Conservation (phyloP, 306 rosid genomes). For the Lablab purpureus region DNA sequence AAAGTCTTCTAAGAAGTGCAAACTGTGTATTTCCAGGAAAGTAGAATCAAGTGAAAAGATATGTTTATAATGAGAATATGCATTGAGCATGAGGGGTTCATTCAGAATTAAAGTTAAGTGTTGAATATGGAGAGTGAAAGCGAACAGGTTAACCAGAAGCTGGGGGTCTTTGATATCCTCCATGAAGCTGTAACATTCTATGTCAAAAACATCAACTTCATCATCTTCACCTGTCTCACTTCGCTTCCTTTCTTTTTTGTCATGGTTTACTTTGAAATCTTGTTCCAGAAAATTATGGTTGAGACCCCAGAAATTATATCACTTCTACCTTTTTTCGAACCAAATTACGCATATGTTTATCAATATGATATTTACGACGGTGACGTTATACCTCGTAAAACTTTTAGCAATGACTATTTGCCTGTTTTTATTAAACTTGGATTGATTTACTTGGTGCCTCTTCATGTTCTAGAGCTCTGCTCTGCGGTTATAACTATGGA, state of each 20-base stretch:
- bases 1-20: constrained; percentile 13
- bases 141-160: constrained; percentile 49
- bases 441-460: constrained; percentile 51
- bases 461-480: constrained; percentile 54
- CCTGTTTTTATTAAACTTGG: constrained; percentile 50
- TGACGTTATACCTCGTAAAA: neutral
- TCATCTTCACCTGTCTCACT: constrained; percentile 55
- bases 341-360: neutral
- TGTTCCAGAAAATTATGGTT: constrained; percentile 49
- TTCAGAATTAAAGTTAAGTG: neutral
- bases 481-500: constrained; percentile 44
- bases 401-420: constrained; percentile 38
- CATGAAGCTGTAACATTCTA: constrained; percentile 49
- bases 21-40: constrained; percentile 28
- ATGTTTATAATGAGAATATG: constrained; percentile 5
- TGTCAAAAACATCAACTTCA: constrained; percentile 60
- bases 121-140: constrained; percentile 46
- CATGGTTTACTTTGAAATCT: constrained; percentile 54
- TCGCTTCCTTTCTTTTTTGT: constrained; percentile 63
- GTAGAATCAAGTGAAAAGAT: neutral
- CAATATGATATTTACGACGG: too few relatives aligned
- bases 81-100: neutral
- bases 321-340: neutral
- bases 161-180: constrained; percentile 54
- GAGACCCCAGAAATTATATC: constrained; percentile 43